Evolutionary conservation across 306 rosid species (phyloP).

Genomic region (Mimosa bimucronata): DNA sequence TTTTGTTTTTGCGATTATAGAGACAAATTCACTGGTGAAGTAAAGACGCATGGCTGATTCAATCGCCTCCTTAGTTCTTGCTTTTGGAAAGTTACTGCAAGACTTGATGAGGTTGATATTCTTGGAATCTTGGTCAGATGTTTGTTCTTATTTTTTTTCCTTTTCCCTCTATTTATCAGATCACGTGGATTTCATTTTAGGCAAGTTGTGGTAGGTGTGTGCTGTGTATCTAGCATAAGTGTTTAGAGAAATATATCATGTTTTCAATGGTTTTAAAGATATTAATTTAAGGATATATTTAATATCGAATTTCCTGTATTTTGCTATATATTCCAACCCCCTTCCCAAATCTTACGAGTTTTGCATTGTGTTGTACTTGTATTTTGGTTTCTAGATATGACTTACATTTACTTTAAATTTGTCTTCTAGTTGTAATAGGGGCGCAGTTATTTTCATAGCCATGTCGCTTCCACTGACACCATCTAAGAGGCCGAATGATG

Average conservation of each 20-base stretch:
- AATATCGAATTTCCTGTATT: not conserved
- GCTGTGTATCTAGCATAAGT: not conserved
- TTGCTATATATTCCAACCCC: not conserved
- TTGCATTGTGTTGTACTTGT: not conserved
- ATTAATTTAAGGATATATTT: not conserved
- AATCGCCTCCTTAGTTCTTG: not conserved
- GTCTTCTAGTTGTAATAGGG: slow-evolving; percentile 16
- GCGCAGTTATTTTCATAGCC: slow-evolving; percentile 30
- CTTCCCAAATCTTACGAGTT: not conserved
- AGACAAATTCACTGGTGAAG: not conserved
- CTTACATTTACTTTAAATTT: not conserved
- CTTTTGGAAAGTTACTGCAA: not conserved
- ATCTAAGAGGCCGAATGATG: slow-evolving; percentile 71
- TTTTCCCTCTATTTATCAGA: not conserved
- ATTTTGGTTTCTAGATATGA: slow-evolving; percentile 1
- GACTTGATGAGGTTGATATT: not conserved
- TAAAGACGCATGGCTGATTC: not conserved
- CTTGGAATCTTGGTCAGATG: too few relatives aligned
- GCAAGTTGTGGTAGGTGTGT: not conserved
- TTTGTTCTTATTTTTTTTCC: not conserved
- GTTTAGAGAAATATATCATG: not conserved
- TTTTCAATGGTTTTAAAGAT: slow-evolving; percentile 2
- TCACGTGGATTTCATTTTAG: not conserved
- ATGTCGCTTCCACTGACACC: slow-evolving; percentile 69
- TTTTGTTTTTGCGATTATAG: too few relatives aligned